phyloP scores from a whole-genome alignment of 1,284 basidiomycete genomes.

The Trametes hirsuta region DNA sequence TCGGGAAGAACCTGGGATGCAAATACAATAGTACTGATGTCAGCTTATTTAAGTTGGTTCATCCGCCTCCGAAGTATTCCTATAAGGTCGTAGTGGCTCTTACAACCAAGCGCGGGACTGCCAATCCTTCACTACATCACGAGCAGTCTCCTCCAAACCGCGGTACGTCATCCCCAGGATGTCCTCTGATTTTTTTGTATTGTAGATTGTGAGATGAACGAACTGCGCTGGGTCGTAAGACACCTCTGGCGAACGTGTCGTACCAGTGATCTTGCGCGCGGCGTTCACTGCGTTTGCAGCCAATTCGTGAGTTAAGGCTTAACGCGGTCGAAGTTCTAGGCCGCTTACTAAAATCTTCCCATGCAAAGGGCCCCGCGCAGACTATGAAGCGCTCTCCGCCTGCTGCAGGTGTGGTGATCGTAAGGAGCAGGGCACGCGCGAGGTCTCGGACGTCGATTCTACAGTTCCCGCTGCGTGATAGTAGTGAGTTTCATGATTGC shows the following conservation, averaged over 20 bases:
- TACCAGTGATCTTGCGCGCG: constrained; percentile 13
- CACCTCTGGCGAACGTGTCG: constrained; percentile 23
- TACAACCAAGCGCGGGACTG: constrained; percentile 27
- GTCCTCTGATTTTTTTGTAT: constrained; percentile 42
- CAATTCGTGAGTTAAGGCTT: neutral
- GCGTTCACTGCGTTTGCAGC: neutral
- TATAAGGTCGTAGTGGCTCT: neutral
- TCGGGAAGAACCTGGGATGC: no score
- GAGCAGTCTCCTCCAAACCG: constrained; percentile 42
- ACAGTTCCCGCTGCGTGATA: constrained; percentile 2
- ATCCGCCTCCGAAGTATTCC: no score
- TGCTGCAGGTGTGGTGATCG: constrained; percentile 54
- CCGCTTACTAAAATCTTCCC: constrained; percentile 35
- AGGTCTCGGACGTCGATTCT: constrained; percentile 69
- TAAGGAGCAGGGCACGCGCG: constrained; percentile 57
- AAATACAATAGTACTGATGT: no score
- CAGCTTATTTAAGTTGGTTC: no score
- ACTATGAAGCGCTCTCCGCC: constrained; percentile 62
- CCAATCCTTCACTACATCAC: constrained; percentile 43
- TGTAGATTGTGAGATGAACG: constrained; percentile 34
- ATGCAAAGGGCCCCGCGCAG: constrained; percentile 37
- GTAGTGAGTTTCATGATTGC: neutral
- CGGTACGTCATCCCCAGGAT: constrained; percentile 50
- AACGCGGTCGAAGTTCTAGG: neutral
- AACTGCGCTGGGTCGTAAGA: constrained; percentile 24